Conservation (phyloP, 129 eudicot species). For the Mikania micrantha region DNA sequence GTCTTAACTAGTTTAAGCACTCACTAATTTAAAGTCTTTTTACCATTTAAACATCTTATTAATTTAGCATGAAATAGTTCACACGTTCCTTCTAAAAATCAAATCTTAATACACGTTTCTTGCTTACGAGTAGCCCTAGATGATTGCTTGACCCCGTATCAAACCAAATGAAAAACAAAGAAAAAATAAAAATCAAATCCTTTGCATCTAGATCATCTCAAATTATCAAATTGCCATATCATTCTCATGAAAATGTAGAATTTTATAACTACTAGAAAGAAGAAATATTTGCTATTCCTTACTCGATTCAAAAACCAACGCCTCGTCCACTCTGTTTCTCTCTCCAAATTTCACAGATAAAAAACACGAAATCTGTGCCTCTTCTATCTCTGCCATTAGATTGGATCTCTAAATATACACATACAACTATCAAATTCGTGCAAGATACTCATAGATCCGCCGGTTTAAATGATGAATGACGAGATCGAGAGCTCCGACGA, state of each 20-base stretch:
- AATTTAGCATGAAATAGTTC: no score
- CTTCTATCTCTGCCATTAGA: conserved; percentile 17
- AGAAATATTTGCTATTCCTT: conserved; percentile 22
- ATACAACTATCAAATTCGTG: conserved; percentile 1
- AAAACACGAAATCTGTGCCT: conserved; percentile 22
- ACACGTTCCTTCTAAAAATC: no score
- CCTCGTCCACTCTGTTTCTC: conserved; percentile 26
- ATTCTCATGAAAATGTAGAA: neutral
- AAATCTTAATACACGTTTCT: no score
- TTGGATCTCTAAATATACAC: conserved; percentile 18
- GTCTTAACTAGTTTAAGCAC: no score
- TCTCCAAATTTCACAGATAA: neutral
- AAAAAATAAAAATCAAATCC: neutral
- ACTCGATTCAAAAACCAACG: conserved; percentile 26
- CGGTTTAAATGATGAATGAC: conserved; percentile 42
- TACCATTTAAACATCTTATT: no score
- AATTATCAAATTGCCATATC: neutral
- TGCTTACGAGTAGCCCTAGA: no score
- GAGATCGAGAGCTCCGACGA: conserved; percentile 62
- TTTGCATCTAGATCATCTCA: neutral
- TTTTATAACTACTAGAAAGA: neutral
- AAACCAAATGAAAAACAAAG: neutral
- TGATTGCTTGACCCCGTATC: no score
- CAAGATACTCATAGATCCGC: conserved; percentile 18
- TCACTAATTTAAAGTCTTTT: no score